Percentiles rank a stretch among this genome's conserved stretches.
Conservation (phyloP, 768 basidiomycete genomes). For the Boletellus emodensis region DNA sequence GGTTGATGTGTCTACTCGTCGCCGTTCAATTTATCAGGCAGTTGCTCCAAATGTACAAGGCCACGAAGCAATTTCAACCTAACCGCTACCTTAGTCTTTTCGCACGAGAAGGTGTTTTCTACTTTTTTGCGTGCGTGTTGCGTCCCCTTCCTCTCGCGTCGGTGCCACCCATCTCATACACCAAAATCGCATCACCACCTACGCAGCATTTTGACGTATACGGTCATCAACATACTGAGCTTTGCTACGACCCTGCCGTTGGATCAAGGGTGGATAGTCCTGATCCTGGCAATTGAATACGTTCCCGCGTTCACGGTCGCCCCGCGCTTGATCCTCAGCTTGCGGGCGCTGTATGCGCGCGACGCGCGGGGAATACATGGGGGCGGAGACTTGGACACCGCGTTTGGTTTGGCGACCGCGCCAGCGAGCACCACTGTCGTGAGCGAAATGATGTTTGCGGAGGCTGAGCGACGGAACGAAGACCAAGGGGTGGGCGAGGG, state of each 20-base stretch:
- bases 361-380: background rate
- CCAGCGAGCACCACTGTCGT: background rate
- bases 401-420: background rate
- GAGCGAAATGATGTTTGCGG: background rate
- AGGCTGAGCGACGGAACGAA: background rate
- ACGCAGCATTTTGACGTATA: background rate
- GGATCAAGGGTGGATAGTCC: background rate
- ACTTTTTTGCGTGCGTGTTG: background rate
- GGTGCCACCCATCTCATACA: background rate
- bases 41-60: background rate
- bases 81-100: background rate
- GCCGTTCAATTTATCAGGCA: background rate
- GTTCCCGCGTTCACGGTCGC: background rate
- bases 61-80: background rate
- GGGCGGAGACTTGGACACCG: background rate
- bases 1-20: background rate
- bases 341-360: background rate
- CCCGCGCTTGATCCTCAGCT: conserved; percentile 3
- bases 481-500: background rate
- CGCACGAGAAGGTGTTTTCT: background rate
- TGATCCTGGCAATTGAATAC: background rate
- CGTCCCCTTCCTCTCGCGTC: too few relatives aligned
- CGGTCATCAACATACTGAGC: background rate
- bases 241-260: background rate
- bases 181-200: background rate